Evolutionary conservation across 2,329 filamentous ascomycete genomes (phyloP), one percentile per base, ranked within the genome.

Genomic region (Juglanconis sp.): DNA sequence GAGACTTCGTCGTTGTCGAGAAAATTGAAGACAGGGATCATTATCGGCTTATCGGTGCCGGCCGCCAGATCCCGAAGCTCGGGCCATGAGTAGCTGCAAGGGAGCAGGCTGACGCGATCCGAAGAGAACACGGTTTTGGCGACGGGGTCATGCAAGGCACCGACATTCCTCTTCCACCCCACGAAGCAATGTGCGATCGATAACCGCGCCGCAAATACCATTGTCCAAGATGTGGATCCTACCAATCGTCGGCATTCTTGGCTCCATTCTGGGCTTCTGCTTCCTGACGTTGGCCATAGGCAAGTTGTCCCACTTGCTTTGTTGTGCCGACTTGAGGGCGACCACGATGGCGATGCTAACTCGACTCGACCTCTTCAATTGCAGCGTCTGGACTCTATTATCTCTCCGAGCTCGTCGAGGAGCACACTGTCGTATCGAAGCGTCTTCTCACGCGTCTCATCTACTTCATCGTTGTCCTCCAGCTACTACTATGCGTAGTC

Each of bases 381-480:
- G 52, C 69, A 91, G 95, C 95, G 44, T 97, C 92, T n/a, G 95
- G 95, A 42, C 87, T 99, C 32, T 99, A 99, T 79, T 99, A 99
- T 74, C 88, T 99, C 57, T 97, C 94, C 31, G 95, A 99, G 75
- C 87, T 98, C 13, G 95, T 99, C 63, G 95, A 99, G 77, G 95
- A 99, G 75, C 94, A 99, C 72, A 97, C 94, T 4, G 94, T 98
- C 10, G 77, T 96, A 64, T 90, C 93, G 11, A 96, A 96, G 73
- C 91, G 89, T 60, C 79, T 97, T n/a, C 81, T 99, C 56, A 89
- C 85, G 38, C 87, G 86, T 47, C 81, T 98, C 59, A 97, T 98
- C 69, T 96, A 96, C 77, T 79, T 77, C 64, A 86, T 96, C 65
- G 88, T 97, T 63, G 83, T 69, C 35, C 72, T 92, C 6, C 94